phyloP scores from a whole-genome alignment of 805 yeast genomes.

The Lipomyces sp. region DNA sequence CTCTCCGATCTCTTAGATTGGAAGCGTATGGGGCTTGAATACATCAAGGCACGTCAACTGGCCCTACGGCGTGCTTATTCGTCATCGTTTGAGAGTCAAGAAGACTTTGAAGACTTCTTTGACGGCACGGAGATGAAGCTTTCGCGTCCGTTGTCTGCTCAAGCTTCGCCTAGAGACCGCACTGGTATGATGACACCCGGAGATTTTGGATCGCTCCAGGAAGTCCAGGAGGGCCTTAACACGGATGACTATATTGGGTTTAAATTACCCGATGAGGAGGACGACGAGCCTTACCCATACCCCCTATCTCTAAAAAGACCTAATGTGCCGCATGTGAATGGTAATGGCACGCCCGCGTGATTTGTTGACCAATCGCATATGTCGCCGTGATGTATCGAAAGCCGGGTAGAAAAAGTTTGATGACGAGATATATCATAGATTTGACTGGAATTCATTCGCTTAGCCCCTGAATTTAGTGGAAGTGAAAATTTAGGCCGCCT shows the following conservation, averaged over 20 bases:
- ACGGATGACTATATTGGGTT: slow-evolving; percentile 74
- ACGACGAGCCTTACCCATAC: slow-evolving; percentile 41
- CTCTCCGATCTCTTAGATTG: slow-evolving; percentile 91
- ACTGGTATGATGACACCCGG: slow-evolving; percentile 93
- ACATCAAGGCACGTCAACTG: slow-evolving; percentile 89
- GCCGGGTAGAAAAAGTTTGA: background rate
- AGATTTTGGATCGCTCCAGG: slow-evolving; percentile 94
- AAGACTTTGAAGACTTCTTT: slow-evolving; percentile 40
- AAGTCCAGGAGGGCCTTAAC: slow-evolving; percentile 69
- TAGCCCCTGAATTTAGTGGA: background rate
- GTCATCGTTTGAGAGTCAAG: slow-evolving; percentile 59
- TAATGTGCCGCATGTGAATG: slow-evolving; percentile 9
- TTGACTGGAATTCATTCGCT: background rate
- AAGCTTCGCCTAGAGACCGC: slow-evolving; percentile 88
- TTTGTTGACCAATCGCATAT: background rate
- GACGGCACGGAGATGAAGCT: slow-evolving; percentile 55
- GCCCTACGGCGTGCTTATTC: slow-evolving; percentile 95
- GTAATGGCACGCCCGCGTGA: slow-evolving; percentile 3
- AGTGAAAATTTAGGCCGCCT: no score
- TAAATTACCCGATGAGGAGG: slow-evolving; percentile 49
- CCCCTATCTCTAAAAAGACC: slow-evolving; percentile 39
- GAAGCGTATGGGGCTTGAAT: slow-evolving; percentile 98
- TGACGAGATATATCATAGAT: background rate
- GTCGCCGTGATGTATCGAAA: background rate
- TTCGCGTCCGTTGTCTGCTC: slow-evolving; percentile 92